Evolutionary conservation across 148 eudicot species (phyloP), one percentile per base, ranked within the genome.

Genomic region (Vaccinium corymbosum): DNA sequence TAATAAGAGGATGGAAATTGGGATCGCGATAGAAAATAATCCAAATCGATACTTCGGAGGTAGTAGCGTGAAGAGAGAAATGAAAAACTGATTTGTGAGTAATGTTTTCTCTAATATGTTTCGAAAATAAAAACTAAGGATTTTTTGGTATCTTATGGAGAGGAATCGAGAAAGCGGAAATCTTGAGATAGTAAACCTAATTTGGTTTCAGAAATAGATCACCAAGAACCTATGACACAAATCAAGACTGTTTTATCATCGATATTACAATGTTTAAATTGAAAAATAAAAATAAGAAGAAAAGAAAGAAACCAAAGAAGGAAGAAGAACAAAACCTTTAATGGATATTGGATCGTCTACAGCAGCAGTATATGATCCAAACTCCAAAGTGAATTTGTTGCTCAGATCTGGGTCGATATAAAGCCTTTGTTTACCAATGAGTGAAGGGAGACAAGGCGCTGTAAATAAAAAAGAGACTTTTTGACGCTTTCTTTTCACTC

Each of bases 401-500:
- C 50, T 22, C 52, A 83, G 86, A 86, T 86, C 83, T 75, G 75
- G 7, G 22, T 81, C 29, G 72, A 46, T 29, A 13, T 20, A 19
- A 25, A 85, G 27, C 83, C 76, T 71, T 59, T 76, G 52, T 49
- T 4, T 50, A 49, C 17, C 27, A 76, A 75, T 14, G 48, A 83
- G 56, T 22, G 71, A 83, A 75, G 72, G 29, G 51, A 57, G 16
- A 83, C 61, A 29, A 14, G 5, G 71, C 71, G 3, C 16, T 17
- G 7, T 17, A 19, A 59, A 1, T 4, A 68, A 0, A 27, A 66
- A 27, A 59, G 55, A 15, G 19, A 10, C 80, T 76, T 75, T 75
- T 57, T 74, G 25, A 38, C 38, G 56, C 75, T 81, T n/a, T 25
- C 83, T 81, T 81, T 50, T 81, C 83, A 68, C 76, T 81, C 83